Conservation (phyloP, 768 basidiomycete species). For the Russula griseocarnosa region DNA sequence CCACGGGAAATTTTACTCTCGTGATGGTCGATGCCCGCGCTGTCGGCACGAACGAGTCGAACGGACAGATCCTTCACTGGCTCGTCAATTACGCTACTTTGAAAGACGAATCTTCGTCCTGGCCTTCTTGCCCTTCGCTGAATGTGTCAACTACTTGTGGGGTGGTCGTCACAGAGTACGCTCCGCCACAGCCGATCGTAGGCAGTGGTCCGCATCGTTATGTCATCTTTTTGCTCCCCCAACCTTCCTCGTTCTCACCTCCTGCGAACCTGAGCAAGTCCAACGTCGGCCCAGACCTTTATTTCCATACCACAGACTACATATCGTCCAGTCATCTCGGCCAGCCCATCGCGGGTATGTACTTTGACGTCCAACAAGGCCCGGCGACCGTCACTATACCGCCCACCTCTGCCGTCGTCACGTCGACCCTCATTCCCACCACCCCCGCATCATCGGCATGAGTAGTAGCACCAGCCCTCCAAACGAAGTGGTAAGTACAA, state of each 20-base stretch:
- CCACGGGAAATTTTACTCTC: constrained; percentile 57
- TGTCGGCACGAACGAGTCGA: constrained; percentile 54
- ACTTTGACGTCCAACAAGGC: constrained; percentile 56
- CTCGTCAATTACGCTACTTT: constrained; percentile 63
- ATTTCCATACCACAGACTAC: constrained; percentile 56
- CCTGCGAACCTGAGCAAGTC: constrained; percentile 53
- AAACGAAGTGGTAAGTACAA: too few relatives aligned
- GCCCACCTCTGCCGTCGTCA: constrained; percentile 56
- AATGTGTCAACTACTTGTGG: constrained; percentile 44
- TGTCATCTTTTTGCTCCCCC: constrained; percentile 59
- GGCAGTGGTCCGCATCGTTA: constrained; percentile 78
- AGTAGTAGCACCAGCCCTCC: too few relatives aligned
- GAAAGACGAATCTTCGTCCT: constrained; percentile 25
- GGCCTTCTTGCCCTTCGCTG: not conserved
- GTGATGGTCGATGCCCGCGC: constrained; percentile 72
- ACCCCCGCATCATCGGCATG: too few relatives aligned
- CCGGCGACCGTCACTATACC: constrained; percentile 47
- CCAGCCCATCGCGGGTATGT: constrained; percentile 48
- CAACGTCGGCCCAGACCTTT: constrained; percentile 46
- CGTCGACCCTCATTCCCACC: constrained; percentile 48
- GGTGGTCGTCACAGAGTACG: constrained; percentile 57
- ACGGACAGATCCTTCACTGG: constrained; percentile 77
- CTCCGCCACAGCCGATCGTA: constrained; percentile 64
- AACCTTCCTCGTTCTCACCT: constrained; percentile 58
- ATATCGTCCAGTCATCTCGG: constrained; percentile 54